Base-by-base conservation (phyloP, 2,329 filamentous ascomycete species). In the Cladosporium sp. region DNA sequence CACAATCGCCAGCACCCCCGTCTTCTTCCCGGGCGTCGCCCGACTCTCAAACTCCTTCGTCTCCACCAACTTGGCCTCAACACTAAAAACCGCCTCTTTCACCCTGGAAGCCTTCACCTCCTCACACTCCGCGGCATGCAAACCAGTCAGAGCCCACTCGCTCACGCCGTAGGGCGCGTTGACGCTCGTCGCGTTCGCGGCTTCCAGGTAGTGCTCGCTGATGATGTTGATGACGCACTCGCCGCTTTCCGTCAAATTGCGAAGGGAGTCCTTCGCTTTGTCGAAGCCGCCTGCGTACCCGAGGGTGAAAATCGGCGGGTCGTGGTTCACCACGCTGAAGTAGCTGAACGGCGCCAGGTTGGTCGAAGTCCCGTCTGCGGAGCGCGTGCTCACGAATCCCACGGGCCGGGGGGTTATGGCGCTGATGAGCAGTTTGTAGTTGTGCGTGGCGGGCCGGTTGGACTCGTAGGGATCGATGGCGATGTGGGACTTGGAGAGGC, bases 381-480 rank as follows among this genome's bases (percentile, higher is more conserved):
- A 77, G 30, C 74, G 66, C 1, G 82, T 85, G 43, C 75, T 78
- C 12, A 84, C 68, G 56, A 85, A 82, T 1, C 80, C 82, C 40
- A 96, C 85, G 11, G 92, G 92, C 11, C 92, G 82, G 1, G 92
- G 92, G 13, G 90, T 79, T 58, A 96, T 82, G 56, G 82, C 83
- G 15, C 83, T 88, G 68, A 96, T 95, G 54, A 96, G 76, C 12
- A 96, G 80, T 71, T 95, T 96, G 80, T 97, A 96, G 77, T 96
- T 96, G 72, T 80, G 83, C 1, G 75, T 71, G 0, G 81, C 71
- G 0, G 83, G 78, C 0, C 91, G 80, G 27, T 84, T 87, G 22
- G 82, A 73, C 50, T 78, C 85, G 66, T 91, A 83, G 0, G 91
- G 91, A 68, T 96, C 85, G 61, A 96, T 95, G 63, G 84, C 74